A percentile compares a stretch with the other conserved stretches of the same genome.
Evolutionary conservation across 2,329 filamentous ascomycete genomes (phyloP).

Genomic region (Phialophora expanda): DNA sequence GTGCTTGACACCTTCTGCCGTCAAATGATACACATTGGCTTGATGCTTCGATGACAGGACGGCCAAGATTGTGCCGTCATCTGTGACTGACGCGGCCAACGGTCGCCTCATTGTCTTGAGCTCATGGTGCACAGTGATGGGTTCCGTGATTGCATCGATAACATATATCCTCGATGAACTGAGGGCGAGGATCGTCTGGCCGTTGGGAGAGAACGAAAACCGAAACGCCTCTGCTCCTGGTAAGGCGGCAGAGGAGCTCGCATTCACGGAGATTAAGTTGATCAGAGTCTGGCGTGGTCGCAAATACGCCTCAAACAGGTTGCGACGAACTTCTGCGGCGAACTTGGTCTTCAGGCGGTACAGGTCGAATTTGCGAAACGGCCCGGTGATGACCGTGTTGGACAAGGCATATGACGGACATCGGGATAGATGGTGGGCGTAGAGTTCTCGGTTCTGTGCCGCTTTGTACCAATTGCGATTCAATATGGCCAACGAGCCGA

Average conservation of each 20-base stretch:
- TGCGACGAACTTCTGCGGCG: slow-evolving; percentile 72
- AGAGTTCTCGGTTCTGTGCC: slow-evolving; percentile 52
- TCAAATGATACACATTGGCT: slow-evolving; percentile 82
- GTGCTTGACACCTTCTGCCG: slow-evolving; percentile 67
- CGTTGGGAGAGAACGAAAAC: slow-evolving; percentile 77
- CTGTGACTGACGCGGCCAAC: slow-evolving; percentile 75
- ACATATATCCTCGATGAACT: slow-evolving; percentile 86
- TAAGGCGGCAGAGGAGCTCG: slow-evolving; percentile 78
- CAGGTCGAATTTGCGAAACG: slow-evolving; percentile 55
- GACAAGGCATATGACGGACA: slow-evolving; percentile 51
- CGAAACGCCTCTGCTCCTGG: slow-evolving; percentile 85
- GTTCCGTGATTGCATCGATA: slow-evolving; percentile 67
- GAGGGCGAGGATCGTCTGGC: slow-evolving; percentile 76
- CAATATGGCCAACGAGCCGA: slow-evolving; percentile 54
- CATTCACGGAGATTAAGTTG: slow-evolving; percentile 80
- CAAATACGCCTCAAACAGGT: slow-evolving; percentile 76
- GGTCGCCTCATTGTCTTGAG: slow-evolving; percentile 79
- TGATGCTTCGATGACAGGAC: slow-evolving; percentile 82
- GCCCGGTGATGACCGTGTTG: slow-evolving; percentile 44
- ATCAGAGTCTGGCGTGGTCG: slow-evolving; percentile 73
- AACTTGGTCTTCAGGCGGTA: slow-evolving; percentile 69
- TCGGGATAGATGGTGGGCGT: slow-evolving; percentile 53
- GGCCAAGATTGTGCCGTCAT: slow-evolving; percentile 76
- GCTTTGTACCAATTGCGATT: slow-evolving; percentile 52
- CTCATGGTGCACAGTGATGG: slow-evolving; percentile 72